Conservation (phyloP, 768 basidiomycete species). For the Tricholoma terreum region DNA sequence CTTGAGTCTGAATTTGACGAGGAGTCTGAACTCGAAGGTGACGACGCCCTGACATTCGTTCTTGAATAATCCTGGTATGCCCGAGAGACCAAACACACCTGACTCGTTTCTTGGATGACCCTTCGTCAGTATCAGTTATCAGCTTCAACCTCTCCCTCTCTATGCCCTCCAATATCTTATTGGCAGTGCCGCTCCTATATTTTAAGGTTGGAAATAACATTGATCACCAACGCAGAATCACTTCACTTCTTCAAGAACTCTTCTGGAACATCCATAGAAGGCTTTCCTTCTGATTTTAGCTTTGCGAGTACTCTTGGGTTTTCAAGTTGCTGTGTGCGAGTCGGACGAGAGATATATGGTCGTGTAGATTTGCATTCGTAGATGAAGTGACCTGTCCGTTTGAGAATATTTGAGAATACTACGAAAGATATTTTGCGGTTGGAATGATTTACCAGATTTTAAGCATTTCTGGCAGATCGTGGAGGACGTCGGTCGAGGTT, state of each 20-base stretch:
- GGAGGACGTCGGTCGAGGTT: conserved; percentile 58
- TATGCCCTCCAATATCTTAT: conserved; percentile 78
- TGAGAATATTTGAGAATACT: neutral
- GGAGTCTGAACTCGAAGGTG: conserved; percentile 27
- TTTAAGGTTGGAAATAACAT: neutral
- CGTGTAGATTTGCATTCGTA: conserved; percentile 83
- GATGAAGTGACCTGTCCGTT: conserved; percentile 75
- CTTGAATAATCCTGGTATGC: neutral
- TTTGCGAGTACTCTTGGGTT: conserved; percentile 69
- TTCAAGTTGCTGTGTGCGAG: conserved; percentile 81
- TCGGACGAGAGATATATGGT: conserved; percentile 87
- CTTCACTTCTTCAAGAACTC: conserved; percentile 82
- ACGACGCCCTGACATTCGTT: conserved; percentile 7
- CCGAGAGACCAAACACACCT: conserved; percentile 24
- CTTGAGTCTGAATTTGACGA: conserved; percentile 39
- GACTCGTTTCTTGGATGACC: conserved; percentile 36
- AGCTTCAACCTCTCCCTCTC: conserved; percentile 67
- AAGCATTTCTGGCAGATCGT: conserved; percentile 87
- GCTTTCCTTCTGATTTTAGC: conserved; percentile 66
- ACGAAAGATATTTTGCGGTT: neutral
- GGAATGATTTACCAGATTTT: conserved; percentile 47
- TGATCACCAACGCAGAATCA: conserved; percentile 7
- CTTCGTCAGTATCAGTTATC: conserved; percentile 36
- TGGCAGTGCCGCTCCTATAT: conserved; percentile 71
- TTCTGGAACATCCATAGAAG: conserved; percentile 82